Evolutionary conservation across 768 basidiomycete species (phyloP).

Genomic region (Suillus weaverae): DNA sequence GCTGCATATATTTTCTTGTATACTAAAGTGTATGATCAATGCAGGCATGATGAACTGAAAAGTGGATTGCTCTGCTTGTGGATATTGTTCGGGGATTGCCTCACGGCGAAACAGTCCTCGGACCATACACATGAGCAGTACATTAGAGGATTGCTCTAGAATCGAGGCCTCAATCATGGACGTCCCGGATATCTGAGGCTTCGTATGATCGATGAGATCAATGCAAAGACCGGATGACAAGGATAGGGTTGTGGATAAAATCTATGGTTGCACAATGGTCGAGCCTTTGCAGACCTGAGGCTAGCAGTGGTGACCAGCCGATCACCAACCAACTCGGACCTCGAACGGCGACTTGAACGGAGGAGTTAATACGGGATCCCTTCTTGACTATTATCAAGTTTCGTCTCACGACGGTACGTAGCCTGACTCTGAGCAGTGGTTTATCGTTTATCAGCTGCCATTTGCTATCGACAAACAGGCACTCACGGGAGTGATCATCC

Average conservation of each 20-base stretch:
- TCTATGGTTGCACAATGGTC: background rate
- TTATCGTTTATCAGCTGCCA: background rate
- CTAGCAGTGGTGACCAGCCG: background rate
- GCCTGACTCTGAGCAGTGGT: too few species aligned
- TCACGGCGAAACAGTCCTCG: background rate
- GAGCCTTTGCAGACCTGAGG: background rate
- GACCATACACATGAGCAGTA: background rate
- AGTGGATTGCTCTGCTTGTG: background rate
- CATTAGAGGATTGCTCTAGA: background rate
- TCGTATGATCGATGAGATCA: background rate
- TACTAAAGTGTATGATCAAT: background rate
- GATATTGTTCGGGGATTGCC: conserved; percentile 1
- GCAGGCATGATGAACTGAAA: background rate
- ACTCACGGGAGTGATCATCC: background rate
- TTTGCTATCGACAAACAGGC: background rate
- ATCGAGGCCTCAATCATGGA: background rate
- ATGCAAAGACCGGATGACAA: background rate
- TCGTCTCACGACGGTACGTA: background rate
- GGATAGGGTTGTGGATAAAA: background rate
- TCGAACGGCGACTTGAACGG: background rate
- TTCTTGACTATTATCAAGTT: background rate
- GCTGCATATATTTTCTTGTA: too few species aligned
- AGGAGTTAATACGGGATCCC: background rate
- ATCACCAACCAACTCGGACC: background rate
- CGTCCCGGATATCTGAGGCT: background rate